phyloP scores from a whole-genome alignment of 2,329 filamentous ascomycete species.

The Hypocrella siamensis region DNA sequence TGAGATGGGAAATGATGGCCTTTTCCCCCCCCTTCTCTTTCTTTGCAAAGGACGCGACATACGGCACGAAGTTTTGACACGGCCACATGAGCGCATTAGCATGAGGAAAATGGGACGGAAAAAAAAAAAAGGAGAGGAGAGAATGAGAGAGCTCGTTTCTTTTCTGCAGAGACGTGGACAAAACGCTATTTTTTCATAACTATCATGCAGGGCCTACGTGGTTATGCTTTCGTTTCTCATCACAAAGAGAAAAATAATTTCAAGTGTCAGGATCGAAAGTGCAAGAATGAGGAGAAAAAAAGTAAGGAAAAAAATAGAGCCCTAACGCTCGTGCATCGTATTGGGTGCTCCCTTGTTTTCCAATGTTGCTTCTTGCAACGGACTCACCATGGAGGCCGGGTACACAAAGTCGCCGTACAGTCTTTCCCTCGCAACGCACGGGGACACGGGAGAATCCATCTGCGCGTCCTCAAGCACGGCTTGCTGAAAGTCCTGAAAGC shows the following conservation, averaged over 20 bases:
- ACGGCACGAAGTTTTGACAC: too few relatives aligned
- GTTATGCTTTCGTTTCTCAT: too few relatives aligned
- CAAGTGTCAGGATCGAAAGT: too few relatives aligned
- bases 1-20: too few relatives aligned
- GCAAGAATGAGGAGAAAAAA: too few relatives aligned
- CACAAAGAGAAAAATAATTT: too few relatives aligned
- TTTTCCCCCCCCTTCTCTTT: too few relatives aligned
- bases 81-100: too few relatives aligned
- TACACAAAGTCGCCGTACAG: conserved; percentile 8
- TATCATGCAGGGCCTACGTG: too few relatives aligned
- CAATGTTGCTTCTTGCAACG: conserved; percentile 1
- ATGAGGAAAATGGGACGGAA: not conserved
- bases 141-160: not conserved
- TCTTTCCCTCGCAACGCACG: not conserved
- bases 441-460: conserved; percentile 2
- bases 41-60: too few relatives aligned
- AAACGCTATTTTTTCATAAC: not conserved
- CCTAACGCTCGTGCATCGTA: too few relatives aligned
- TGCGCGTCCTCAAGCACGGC: conserved; percentile 1
- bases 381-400: conserved; percentile 1
- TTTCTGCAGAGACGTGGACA: not conserved
- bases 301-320: too few relatives aligned
- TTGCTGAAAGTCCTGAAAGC: conserved; percentile 1
- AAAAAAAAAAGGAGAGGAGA: conserved; percentile 1
- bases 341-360: not conserved